Percentiles rank a stretch among this genome's conserved stretches.
phyloP scores from a whole-genome alignment of 768 basidiomycete species.

The Boletales sp. region DNA sequence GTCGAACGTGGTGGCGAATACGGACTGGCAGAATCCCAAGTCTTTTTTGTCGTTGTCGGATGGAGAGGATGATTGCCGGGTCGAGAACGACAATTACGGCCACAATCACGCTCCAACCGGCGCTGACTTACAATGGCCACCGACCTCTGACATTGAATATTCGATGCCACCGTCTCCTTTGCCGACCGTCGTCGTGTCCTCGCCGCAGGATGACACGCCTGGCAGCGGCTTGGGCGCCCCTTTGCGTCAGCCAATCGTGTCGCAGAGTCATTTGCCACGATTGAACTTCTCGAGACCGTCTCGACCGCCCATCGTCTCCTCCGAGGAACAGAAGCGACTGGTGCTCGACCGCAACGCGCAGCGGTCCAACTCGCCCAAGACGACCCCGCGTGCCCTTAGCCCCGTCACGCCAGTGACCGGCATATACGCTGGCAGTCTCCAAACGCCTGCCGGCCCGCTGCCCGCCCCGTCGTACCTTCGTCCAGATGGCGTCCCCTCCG shows the following conservation, averaged over 20 bases:
- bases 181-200: constrained; percentile 56
- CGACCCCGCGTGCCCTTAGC: constrained; percentile 1
- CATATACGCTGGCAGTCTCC: constrained; percentile 4
- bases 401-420: constrained; percentile 25
- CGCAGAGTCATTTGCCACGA: constrained; percentile 28
- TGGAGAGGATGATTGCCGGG: constrained; percentile 34
- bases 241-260: constrained; percentile 41
- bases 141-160: constrained; percentile 9
- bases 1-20: constrained; percentile 14
- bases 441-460: not conserved
- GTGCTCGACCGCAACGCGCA: constrained; percentile 59
- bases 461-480: constrained; percentile 13
- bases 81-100: constrained; percentile 34
- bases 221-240: constrained; percentile 11
- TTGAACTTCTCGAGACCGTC: constrained; percentile 66
- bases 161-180: constrained; percentile 28
- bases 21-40: constrained; percentile 14
- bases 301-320: constrained; percentile 39
- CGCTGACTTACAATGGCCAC: constrained; percentile 15
- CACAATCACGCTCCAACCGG: constrained; percentile 3
- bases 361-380: constrained; percentile 32
- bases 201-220: constrained; percentile 29
- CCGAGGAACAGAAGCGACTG: constrained; percentile 38
- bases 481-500: constrained; percentile 12
- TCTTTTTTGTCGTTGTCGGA: constrained; percentile 29